These are phyloP conservation scores for Lumnitzera littorea DNA, from an alignment of 345 rosid genomes.

Conservation along the genomic window DNA sequence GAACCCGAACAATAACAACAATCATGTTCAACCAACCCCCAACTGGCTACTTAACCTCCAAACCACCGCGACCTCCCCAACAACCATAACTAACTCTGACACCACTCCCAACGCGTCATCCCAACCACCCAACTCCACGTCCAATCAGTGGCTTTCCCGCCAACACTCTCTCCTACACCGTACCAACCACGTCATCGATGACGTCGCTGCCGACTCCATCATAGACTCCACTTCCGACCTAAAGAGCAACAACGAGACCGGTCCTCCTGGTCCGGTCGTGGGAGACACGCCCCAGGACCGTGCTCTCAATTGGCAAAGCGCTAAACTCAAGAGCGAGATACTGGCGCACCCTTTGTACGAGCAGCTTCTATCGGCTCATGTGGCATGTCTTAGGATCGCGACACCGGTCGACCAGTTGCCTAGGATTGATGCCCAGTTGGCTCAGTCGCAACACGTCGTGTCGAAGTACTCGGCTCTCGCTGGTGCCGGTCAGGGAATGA, in stretches of 20 bases:
- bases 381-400: constrained; percentile 79
- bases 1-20: constrained; percentile 31
- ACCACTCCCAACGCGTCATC: constrained; percentile 31
- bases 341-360: constrained; percentile 84
- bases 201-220: constrained; percentile 35
- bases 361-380: constrained; percentile 89
- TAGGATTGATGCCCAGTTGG: constrained; percentile 92
- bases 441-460: constrained; percentile 91
- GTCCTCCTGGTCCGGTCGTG: constrained; percentile 10
- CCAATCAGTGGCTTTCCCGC: constrained; percentile 78
- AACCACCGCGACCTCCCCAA: constrained; percentile 22
- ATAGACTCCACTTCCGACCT: constrained; percentile 22
- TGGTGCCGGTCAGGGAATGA: constrained; percentile 43
- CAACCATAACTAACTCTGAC: constrained; percentile 21
- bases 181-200: constrained; percentile 47
- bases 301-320: constrained; percentile 75
- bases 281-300: constrained; percentile 35
- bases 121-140: constrained; percentile 23
- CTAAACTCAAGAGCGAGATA: constrained; percentile 80
- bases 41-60: constrained; percentile 91
- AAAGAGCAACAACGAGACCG: constrained; percentile 30
- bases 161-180: constrained; percentile 49
- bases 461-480: constrained; percentile 75
- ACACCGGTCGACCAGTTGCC: constrained; percentile 97
- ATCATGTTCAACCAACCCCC: constrained; percentile 34